phyloP scores from a whole-genome alignment of 2,329 filamentous ascomycete species.

The Pyricularia grisea region DNA sequence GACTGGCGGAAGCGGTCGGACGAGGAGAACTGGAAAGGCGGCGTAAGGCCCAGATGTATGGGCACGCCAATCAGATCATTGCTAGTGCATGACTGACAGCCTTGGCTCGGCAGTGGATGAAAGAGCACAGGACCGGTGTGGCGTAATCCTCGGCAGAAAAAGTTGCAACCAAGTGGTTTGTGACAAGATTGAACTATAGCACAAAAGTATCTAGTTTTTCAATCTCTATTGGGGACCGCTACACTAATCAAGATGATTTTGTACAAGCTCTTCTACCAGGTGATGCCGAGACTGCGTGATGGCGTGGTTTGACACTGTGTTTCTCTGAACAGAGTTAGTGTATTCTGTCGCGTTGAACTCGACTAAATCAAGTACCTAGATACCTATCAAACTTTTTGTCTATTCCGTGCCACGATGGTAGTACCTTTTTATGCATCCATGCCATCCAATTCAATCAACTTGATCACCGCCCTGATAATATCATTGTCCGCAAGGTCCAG shows the following conservation, averaged over 20 bases:
- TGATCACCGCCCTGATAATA: constrained; percentile 68
- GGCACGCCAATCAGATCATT: neutral
- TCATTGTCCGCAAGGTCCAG: constrained; percentile 48
- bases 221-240: neutral
- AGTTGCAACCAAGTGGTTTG: neutral
- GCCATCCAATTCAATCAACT: constrained; percentile 82
- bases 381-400: neutral
- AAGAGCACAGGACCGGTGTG: neutral
- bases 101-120: neutral
- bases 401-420: neutral
- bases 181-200: neutral
- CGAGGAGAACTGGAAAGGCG: neutral
- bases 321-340: too few species aligned
- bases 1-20: neutral
- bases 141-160: neutral
- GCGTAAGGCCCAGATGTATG: neutral
- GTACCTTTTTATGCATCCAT: constrained; percentile 51
- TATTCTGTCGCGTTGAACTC: neutral
- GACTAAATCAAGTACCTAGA: neutral
- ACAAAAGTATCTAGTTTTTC: neutral
- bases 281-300: neutral
- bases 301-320: neutral
- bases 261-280: neutral
- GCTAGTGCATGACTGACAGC: constrained; percentile 1
- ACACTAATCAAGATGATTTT: neutral